Conservation (phyloP, 2,329 filamentous ascomycete species). For the Tolypocladium tropicale region DNA sequence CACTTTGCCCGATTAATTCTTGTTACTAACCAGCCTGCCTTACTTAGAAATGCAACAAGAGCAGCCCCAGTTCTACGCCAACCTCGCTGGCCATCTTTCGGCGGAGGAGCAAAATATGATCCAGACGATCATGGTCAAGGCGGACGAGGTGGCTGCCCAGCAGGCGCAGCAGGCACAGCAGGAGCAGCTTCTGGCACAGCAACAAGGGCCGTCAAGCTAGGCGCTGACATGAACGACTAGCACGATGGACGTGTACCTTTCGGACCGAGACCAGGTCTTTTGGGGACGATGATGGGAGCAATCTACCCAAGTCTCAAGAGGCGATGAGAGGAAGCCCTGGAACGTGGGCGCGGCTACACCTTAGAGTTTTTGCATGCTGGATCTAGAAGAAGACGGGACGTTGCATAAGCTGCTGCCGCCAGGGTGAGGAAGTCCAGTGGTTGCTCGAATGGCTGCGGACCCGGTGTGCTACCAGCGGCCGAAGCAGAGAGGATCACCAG, state of each 20-base stretch:
- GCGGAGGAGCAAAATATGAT: slow-evolving; percentile 74
- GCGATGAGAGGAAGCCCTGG: not conserved
- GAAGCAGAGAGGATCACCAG: not conserved
- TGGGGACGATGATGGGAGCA: not conserved
- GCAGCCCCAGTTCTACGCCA: slow-evolving; percentile 80
- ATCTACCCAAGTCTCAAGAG: not conserved
- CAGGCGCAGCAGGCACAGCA: slow-evolving; percentile 9
- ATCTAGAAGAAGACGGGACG: not conserved
- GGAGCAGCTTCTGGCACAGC: slow-evolving; percentile 14
- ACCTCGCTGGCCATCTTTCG: slow-evolving; percentile 66
- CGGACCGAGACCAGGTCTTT: not conserved
- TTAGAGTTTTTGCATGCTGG: not conserved
- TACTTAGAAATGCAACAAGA: slow-evolving; percentile 71
- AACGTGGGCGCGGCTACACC: not conserved
- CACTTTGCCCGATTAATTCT: not conserved
- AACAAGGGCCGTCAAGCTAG: slow-evolving; percentile 9
- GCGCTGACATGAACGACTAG: not conserved
- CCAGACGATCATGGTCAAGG: slow-evolving; percentile 63
- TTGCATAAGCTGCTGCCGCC: not conserved
- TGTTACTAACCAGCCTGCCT: not conserved
- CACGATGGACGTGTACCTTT: not conserved
- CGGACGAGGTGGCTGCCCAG: slow-evolving; percentile 29
- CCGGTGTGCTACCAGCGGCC: not conserved
- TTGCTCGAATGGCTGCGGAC: not conserved
- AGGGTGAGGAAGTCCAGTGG: not conserved